phyloP scores from a whole-genome alignment of 371 early-diverging fungal genomes.

The Mortierella sp. region DNA sequence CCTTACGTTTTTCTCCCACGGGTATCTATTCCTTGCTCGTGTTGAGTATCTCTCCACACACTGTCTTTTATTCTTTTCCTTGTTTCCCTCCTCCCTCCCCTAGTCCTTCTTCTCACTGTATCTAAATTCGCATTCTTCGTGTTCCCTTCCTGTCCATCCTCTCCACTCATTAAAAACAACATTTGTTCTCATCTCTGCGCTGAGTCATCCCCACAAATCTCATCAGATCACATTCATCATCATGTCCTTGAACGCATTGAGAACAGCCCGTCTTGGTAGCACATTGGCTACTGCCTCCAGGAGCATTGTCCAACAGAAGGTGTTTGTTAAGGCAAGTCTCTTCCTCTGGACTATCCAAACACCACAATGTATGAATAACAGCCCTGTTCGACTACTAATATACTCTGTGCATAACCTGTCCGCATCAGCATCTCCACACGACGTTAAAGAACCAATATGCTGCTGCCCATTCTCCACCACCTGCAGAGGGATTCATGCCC shows the following conservation, averaged over 20 bases:
- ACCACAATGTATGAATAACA: too few relatives aligned
- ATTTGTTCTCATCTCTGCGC: neutral
- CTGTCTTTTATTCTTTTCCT: constrained; percentile 4
- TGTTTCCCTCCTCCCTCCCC: constrained; percentile 6
- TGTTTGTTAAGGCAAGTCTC: constrained; percentile 42
- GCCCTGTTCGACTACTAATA: too few relatives aligned
- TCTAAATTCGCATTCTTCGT: constrained; percentile 1
- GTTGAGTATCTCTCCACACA: neutral
- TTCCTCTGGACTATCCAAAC: too few relatives aligned
- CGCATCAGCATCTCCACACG: constrained; percentile 46
- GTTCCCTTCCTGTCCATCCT: constrained; percentile 8
- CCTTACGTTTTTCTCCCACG: constrained; percentile 8
- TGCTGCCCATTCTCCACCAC: constrained; percentile 61
- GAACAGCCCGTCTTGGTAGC: constrained; percentile 28
- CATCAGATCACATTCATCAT: constrained; percentile 7
- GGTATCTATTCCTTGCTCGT: neutral
- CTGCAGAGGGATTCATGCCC: constrained; percentile 84
- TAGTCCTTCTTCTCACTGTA: constrained; percentile 6
- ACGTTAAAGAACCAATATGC: constrained; percentile 36
- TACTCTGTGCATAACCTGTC: too few relatives aligned
- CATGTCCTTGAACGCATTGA: constrained; percentile 24
- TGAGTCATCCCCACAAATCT: neutral
- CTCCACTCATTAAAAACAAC: neutral
- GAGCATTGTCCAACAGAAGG: constrained; percentile 21
- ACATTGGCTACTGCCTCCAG: constrained; percentile 28